These are phyloP conservation scores for Ogataea corticis DNA, from an alignment of 805 yeast genomes.

Conservation along the genomic window DNA sequence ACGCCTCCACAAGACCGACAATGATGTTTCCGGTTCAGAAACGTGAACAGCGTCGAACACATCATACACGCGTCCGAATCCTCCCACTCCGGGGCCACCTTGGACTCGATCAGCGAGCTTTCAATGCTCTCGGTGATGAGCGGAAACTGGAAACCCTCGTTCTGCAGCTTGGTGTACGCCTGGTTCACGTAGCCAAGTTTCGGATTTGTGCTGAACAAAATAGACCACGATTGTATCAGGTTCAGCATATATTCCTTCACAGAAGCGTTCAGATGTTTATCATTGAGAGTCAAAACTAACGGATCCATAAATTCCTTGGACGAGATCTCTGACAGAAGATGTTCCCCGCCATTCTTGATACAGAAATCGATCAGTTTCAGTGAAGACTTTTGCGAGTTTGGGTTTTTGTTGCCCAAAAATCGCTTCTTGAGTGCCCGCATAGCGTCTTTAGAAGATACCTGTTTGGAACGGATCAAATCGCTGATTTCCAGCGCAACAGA, in stretches of 20 bases:
- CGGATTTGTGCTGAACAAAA: slow-evolving; percentile 66
- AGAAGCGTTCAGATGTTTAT: slow-evolving; percentile 39
- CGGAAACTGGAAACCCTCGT: slow-evolving; percentile 72
- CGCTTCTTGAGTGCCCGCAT: slow-evolving; percentile 83
- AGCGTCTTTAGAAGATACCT: slow-evolving; percentile 75
- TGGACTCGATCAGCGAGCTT: slow-evolving; percentile 71
- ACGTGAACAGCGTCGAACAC: slow-evolving; percentile 76
- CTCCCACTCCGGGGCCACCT: slow-evolving; percentile 96
- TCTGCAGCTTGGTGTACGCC: slow-evolving; percentile 57
- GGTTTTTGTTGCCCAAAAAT: slow-evolving; percentile 59
- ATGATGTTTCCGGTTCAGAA: slow-evolving; percentile 90
- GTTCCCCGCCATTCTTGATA: slow-evolving; percentile 89
- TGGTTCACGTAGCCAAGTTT: slow-evolving; percentile 65
- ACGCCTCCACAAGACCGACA: slow-evolving; percentile 98
- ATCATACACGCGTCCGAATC: slow-evolving; percentile 96
- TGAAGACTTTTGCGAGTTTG: slow-evolving; percentile 75
- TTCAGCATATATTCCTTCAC: slow-evolving; percentile 63
- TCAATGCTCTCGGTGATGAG: slow-evolving; percentile 39
- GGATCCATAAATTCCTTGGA: slow-evolving; percentile 86
- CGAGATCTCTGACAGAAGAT: slow-evolving; percentile 75
- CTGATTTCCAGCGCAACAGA: slow-evolving; percentile 76
- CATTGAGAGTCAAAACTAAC: slow-evolving; percentile 47
- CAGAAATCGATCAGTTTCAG: slow-evolving; percentile 81
- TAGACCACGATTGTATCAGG: slow-evolving; percentile 74
- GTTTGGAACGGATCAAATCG: slow-evolving; percentile 81